A percentile compares a stretch with the other conserved stretches of the same genome.
Conservation (phyloP, 305 asterid species). For the Caryopteris hybrid region DNA sequence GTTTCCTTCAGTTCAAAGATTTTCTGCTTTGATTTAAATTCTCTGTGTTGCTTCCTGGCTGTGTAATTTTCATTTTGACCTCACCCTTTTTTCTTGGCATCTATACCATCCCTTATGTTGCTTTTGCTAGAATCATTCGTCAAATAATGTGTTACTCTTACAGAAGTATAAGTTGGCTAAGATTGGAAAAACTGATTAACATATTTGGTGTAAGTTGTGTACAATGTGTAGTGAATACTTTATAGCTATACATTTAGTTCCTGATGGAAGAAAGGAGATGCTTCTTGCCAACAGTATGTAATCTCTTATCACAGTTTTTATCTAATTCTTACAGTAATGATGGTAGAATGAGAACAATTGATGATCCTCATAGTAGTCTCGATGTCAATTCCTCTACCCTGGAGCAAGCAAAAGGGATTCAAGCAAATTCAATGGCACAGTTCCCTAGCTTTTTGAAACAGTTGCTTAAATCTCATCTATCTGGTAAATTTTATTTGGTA, state of each 20-base stretch:
- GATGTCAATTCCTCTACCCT: conserved; percentile 13
- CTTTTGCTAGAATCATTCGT: neutral
- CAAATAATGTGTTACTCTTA: neutral
- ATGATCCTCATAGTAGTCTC: neutral
- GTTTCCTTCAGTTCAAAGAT: neutral
- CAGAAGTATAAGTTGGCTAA: neutral
- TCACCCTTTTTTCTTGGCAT: neutral
- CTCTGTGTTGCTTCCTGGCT: neutral
- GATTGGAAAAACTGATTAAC: neutral
- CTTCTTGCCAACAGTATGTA: neutral
- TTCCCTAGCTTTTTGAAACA: conserved; percentile 35
- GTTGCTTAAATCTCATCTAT: conserved; percentile 33
- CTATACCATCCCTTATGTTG: neutral
- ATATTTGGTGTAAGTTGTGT: neutral
- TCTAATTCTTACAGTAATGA: conserved; percentile 19
- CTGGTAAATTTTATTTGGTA: conserved; percentile 42
- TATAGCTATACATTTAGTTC: conserved; percentile 2
- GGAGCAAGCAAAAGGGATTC: conserved; percentile 22
- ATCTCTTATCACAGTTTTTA: conserved; percentile 1
- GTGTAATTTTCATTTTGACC: neutral
- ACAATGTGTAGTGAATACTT: conserved; percentile 4
- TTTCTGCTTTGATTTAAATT: neutral
- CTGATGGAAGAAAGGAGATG: neutral
- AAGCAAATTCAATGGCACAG: conserved; percentile 14
- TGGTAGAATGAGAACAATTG: conserved; percentile 6